phyloP scores from a whole-genome alignment of 768 basidiomycete genomes.

The Exsudoporus frostii region DNA sequence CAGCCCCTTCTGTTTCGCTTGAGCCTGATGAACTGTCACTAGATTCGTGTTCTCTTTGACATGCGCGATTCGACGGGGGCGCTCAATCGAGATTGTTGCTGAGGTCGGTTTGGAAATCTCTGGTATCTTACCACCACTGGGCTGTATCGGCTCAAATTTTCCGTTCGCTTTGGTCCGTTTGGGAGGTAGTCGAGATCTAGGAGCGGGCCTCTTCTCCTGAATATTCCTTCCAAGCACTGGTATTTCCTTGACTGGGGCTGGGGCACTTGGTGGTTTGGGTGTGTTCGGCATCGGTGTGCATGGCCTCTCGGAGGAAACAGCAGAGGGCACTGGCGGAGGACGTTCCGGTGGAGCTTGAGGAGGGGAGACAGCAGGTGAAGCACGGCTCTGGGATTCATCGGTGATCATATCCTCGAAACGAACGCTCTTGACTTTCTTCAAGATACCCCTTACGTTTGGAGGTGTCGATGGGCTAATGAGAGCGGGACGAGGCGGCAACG shows the following conservation, averaged over 20 bases:
- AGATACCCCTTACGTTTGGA: slow-evolving; percentile 33
- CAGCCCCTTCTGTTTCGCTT: slow-evolving; percentile 15
- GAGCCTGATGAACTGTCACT: background rate
- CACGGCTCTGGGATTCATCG: slow-evolving; percentile 1
- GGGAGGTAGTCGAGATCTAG: slow-evolving; percentile 13
- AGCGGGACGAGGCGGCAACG: slow-evolving; percentile 22
- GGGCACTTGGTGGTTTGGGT: background rate
- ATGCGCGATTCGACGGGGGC: slow-evolving; percentile 13
- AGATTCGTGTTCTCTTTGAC: slow-evolving; percentile 15
- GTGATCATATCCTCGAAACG: slow-evolving; percentile 31
- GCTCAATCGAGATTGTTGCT: slow-evolving; percentile 8
- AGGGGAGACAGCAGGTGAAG: background rate
- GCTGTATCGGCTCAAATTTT: slow-evolving; percentile 1
- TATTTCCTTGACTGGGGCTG: background rate
- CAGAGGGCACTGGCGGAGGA: slow-evolving; percentile 5
- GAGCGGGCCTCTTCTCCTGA: slow-evolving; percentile 10
- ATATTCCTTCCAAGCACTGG: background rate
- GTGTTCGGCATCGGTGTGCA: slow-evolving; percentile 9
- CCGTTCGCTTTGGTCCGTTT: slow-evolving; percentile 12
- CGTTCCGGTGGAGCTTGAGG: background rate
- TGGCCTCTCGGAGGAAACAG: slow-evolving; percentile 6
- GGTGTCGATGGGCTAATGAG: slow-evolving; percentile 28
- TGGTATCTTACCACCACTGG: background rate
- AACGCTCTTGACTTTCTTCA: slow-evolving; percentile 40
- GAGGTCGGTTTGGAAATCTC: slow-evolving; percentile 4